Conservation (phyloP, 2,329 filamentous ascomycete genomes). For the Cordyceps militaris region DNA sequence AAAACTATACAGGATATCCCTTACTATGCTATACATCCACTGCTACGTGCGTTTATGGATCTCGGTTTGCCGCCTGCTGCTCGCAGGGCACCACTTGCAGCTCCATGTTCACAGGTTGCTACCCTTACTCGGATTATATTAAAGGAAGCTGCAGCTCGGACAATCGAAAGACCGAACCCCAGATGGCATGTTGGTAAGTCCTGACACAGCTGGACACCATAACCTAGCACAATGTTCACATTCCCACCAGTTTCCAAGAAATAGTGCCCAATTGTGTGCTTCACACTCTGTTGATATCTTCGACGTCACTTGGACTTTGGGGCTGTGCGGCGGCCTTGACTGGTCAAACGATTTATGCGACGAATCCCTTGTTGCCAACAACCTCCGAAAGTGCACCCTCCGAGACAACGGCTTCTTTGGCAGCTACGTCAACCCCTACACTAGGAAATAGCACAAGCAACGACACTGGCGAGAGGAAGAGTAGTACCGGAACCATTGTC, state of each 20-base stretch:
- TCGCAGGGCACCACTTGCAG: neutral
- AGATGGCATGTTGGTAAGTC: constrained; percentile 10
- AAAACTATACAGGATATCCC: neutral
- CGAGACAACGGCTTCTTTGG: neutral
- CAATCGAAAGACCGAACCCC: neutral
- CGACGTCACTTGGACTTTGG: neutral
- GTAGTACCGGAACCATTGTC: constrained; percentile 5
- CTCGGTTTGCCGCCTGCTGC: constrained; percentile 8
- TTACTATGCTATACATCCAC: neutral
- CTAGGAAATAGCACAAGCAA: neutral
- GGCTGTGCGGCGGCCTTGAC: neutral
- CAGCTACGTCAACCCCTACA: neutral
- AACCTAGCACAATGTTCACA: neutral
- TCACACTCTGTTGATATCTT: neutral
- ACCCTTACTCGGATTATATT: neutral
- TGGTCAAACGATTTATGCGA: neutral
- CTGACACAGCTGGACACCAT: neutral
- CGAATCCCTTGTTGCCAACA: neutral
- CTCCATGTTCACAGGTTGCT: constrained; percentile 1
- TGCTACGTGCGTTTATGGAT: neutral
- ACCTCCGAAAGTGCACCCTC: neutral
- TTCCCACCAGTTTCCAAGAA: neutral
- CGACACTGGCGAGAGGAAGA: neutral
- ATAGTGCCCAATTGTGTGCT: constrained; percentile 4
- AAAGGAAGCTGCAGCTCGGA: neutral